Percentiles rank a stretch among this genome's conserved stretches.
phyloP scores from a whole-genome alignment of 1,284 basidiomycete species.

The Uromyces viciae-fabae region DNA sequence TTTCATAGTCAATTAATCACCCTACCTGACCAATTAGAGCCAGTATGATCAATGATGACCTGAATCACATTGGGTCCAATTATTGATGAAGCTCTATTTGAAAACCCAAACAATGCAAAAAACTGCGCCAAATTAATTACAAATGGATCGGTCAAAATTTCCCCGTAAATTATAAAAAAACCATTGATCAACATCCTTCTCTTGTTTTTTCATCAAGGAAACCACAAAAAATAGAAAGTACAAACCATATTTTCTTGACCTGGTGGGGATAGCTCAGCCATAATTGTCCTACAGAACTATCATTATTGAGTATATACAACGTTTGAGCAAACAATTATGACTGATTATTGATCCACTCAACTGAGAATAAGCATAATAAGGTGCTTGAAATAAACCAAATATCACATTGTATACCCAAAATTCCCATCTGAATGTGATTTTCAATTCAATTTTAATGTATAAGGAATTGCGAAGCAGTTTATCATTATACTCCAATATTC shows the following conservation, averaged over 20 bases:
- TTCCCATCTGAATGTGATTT: conserved; percentile 31
- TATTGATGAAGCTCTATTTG: conserved; percentile 41
- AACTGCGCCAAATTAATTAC: conserved; percentile 17
- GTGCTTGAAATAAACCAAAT: conserved; percentile 44
- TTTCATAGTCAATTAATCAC: not conserved
- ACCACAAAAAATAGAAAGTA: not conserved
- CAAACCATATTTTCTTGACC: conserved; percentile 37
- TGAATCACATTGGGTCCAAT: conserved; percentile 44
- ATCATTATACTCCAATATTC: not conserved
- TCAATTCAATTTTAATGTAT: no score
- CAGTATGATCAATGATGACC: conserved; percentile 24
- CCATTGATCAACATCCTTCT: not conserved
- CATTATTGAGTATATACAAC: not conserved
- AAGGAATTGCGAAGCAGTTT: not conserved
- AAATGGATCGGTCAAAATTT: not conserved
- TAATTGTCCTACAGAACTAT: conserved; percentile 16
- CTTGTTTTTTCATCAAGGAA: not conserved
- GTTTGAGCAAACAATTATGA: not conserved
- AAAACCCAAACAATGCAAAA: conserved; percentile 44
- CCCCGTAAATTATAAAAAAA: no score
- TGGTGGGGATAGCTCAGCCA: conserved; percentile 37
- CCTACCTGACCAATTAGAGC: conserved; percentile 28
- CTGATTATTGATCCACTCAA: conserved; percentile 2
- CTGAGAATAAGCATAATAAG: conserved; percentile 45
- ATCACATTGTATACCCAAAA: conserved; percentile 45